Evolutionary conservation across 148 eudicot species (phyloP).

Genomic region (Mesembryanthemum crystallinum): DNA sequence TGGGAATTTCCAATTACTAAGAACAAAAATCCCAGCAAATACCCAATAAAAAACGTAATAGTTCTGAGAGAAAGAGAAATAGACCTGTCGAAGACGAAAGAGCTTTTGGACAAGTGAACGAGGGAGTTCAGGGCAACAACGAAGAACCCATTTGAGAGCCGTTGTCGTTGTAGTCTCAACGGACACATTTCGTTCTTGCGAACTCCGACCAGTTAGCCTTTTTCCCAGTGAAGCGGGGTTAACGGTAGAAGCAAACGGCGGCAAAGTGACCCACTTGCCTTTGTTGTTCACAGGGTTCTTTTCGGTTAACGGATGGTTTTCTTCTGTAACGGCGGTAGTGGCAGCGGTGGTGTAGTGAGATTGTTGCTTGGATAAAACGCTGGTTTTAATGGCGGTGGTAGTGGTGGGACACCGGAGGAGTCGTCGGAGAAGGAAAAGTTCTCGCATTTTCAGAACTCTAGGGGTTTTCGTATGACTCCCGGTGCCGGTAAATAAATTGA

Average conservation of each 20-base stretch:
- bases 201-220: slow-evolving; percentile 32
- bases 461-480: no score
- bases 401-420: slow-evolving; percentile 19
- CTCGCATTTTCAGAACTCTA: slow-evolving; percentile 12
- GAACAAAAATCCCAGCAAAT: not conserved
- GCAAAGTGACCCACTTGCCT: slow-evolving; percentile 64
- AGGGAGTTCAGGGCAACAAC: slow-evolving; percentile 81
- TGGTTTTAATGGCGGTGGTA: not conserved
- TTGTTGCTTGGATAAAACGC: not conserved
- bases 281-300: slow-evolving; percentile 19
- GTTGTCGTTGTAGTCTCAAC: slow-evolving; percentile 34
- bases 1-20: not conserved
- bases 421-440: slow-evolving; percentile 17
- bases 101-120: slow-evolving; percentile 88
- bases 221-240: slow-evolving; percentile 58
- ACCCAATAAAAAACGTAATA: not conserved
- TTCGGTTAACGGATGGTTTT: slow-evolving; percentile 4
- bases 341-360: slow-evolving; percentile 13
- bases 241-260: slow-evolving; percentile 50
- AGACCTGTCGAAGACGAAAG: slow-evolving; percentile 88
- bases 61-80: not conserved
- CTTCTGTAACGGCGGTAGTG: slow-evolving; percentile 8
- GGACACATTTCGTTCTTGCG: not conserved
- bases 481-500: no score
- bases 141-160: slow-evolving; percentile 83